phyloP scores from a whole-genome alignment of 2,329 filamentous ascomycete genomes.

The Plectosphaerella cucumerina region DNA sequence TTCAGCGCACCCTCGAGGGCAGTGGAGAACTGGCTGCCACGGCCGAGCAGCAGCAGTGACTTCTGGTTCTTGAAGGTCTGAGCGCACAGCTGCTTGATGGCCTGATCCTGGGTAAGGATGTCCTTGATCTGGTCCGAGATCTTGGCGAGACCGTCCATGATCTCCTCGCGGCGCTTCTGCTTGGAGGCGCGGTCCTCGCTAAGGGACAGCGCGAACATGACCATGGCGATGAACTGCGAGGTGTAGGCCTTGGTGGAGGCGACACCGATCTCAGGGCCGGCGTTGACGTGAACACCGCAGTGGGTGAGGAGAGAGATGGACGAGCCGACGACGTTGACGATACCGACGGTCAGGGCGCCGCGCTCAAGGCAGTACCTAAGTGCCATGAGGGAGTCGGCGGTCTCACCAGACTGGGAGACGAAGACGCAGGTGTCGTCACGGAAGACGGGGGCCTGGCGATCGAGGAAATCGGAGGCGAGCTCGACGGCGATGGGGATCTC shows the following conservation, averaged over 20 bases:
- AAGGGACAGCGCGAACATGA: slow-evolving; percentile 97
- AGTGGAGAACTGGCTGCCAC: slow-evolving; percentile 95
- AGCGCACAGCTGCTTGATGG: slow-evolving; percentile 90
- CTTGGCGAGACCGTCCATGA: slow-evolving; percentile 87
- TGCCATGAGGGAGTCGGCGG: slow-evolving; percentile 94
- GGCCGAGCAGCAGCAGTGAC: slow-evolving; percentile 86
- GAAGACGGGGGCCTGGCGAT: slow-evolving; percentile 96
- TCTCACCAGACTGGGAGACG: slow-evolving; percentile 98
- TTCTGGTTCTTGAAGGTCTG: slow-evolving; percentile 97
- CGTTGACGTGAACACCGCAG: slow-evolving; percentile 99
- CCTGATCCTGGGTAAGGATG: slow-evolving; percentile 84
- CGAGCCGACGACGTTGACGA: slow-evolving; percentile 97
- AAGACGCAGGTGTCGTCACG: slow-evolving; percentile 99
- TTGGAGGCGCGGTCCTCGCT: slow-evolving; percentile 97
- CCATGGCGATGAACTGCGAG: slow-evolving; percentile 98
- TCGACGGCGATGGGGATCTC: slow-evolving; percentile 98
- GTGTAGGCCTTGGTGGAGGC: slow-evolving; percentile 99
- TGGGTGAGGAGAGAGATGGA: slow-evolving; percentile 98
- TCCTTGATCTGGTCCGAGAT: slow-evolving; percentile 89
- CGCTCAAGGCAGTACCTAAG: slow-evolving; percentile 97
- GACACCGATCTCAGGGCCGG: slow-evolving; percentile 96
- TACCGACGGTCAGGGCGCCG: slow-evolving; percentile 92
- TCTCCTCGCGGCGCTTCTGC: slow-evolving; percentile 84
- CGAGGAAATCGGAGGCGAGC: slow-evolving; percentile 95
- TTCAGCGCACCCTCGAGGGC: slow-evolving; percentile 96